Evolutionary conservation across 2,329 filamentous ascomycete species (phyloP).

Genomic region (Fusarium devonianum): DNA sequence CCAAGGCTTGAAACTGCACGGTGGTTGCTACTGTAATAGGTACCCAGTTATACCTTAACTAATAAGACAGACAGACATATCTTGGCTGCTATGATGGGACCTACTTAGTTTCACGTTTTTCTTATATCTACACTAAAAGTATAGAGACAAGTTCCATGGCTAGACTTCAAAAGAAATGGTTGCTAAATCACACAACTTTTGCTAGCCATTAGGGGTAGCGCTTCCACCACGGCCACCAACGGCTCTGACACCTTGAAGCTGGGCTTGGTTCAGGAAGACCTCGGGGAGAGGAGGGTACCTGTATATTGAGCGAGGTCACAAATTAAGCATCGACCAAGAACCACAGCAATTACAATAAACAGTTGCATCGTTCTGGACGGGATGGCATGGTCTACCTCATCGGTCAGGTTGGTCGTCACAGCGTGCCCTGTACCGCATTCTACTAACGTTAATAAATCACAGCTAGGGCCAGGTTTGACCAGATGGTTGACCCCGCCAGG

Average conservation of each 20-base stretch:
- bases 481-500: conserved; percentile 86
- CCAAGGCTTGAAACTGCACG: too few relatives aligned
- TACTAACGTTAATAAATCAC: too few relatives aligned
- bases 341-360: conserved; percentile 68
- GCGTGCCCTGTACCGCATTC: too few relatives aligned
- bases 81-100: too few relatives aligned
- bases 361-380: conserved; percentile 83
- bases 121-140: too few relatives aligned
- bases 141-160: not conserved
- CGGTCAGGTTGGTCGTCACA: conserved; percentile 69
- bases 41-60: not conserved
- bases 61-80: too few relatives aligned
- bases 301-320: conserved; percentile 40
- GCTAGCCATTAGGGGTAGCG: not conserved
- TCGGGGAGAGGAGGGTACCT: conserved; percentile 39
- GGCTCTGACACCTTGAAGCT: conserved; percentile 32
- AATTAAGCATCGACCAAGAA: conserved; percentile 44
- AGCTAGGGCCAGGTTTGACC: conserved; percentile 85
- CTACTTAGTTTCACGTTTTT: too few relatives aligned
- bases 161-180: not conserved
- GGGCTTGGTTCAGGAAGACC: conserved; percentile 24
- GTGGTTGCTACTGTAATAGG: not conserved
- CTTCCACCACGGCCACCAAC: conserved; percentile 38
- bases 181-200: conserved; percentile 14
- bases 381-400: conserved; percentile 76